Base-by-base conservation (phyloP, 2,329 filamentous ascomycete genomes). In the Epichloe bromicola region DNA sequence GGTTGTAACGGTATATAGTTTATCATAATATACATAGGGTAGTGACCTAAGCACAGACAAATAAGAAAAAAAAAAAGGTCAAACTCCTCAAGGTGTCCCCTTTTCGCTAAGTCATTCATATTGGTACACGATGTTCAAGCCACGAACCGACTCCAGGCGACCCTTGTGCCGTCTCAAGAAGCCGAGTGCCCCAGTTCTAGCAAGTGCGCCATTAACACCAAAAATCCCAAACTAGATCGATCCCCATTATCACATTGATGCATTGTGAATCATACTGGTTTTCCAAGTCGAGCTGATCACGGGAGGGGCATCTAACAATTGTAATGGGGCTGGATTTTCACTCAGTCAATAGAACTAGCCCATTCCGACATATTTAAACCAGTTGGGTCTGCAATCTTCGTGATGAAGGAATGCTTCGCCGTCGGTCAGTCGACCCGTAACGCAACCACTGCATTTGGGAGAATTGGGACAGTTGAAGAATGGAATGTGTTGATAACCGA, bases 401-500 rank as follows among this genome's bases (percentile, higher is more conserved):
- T 85, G 83, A 60, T 89, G 80, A 44, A 98, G 72, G 75, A 82
- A 95, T 33, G 82, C 72, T 62, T 89, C 90, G 56, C 93, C 93
- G 57, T 94, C 89, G 26, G 88, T 96, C 61, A 96, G 86, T 53
- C 85, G 80, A 47, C 91, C 93, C 1, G 87, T 80, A n/a, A 83
- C 78, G 65, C 91, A 97, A 57, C 87, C 88, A 58, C 78, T 84
- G 66, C 91, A 97, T 68, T 97, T 97, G 47, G 88, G 86, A 49
- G 86, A 95, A 70, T 95, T 97, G 55, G 93, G 93, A 65, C 93
- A 98, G 72, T 98, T 98, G 76, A 95, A 95, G 72, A 95, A 98
- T 44, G 93, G 93, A 50, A 97, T 90, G 61, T 98, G 93, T 62
- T 96, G 89, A 71, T 98, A 98, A 52, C 93, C 93, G 58, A 98